Conservation (phyloP, 2,329 filamentous ascomycete species). For the Knoxdaviesia capensis region DNA sequence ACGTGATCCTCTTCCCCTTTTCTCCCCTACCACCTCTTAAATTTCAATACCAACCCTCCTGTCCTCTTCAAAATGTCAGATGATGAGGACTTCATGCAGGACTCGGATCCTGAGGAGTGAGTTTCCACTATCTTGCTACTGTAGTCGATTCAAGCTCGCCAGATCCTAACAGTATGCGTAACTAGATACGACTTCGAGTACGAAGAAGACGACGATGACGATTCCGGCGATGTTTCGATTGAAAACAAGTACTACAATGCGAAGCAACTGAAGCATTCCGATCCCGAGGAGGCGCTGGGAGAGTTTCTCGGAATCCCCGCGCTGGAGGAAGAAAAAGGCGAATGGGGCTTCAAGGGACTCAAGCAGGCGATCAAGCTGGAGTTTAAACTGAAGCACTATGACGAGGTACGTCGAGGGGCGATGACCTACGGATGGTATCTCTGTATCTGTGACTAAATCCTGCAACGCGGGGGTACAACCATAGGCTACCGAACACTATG, state of each 20-base stretch:
- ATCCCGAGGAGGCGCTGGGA: constrained; percentile 71
- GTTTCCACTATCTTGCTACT: constrained; percentile 2
- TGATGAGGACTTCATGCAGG: constrained; percentile 28
- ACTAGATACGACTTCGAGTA: constrained; percentile 84
- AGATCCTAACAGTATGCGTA: not conserved
- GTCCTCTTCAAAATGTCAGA: constrained; percentile 22
- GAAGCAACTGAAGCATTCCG: constrained; percentile 80
- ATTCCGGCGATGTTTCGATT: constrained; percentile 77
- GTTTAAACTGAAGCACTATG: constrained; percentile 77
- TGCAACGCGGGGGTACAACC: not conserved
- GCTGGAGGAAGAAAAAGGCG: constrained; percentile 77
- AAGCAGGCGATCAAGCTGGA: constrained; percentile 98
- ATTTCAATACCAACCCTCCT: not conserved
- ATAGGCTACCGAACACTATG: constrained; percentile 80
- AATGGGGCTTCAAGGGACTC: constrained; percentile 96
- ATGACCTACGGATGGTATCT: not conserved
- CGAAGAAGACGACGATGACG: constrained; percentile 77
- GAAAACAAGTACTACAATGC: constrained; percentile 99
- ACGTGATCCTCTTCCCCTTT: not conserved
- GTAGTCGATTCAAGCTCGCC: not conserved
- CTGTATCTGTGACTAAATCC: constrained; percentile 1
- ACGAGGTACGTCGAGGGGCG: constrained; percentile 34
- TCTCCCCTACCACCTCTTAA: not conserved
- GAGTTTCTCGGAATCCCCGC: constrained; percentile 81
- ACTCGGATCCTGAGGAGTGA: constrained; percentile 25